Conservation (phyloP, 345 rosid species). For the Melaleuca alternifolia region DNA sequence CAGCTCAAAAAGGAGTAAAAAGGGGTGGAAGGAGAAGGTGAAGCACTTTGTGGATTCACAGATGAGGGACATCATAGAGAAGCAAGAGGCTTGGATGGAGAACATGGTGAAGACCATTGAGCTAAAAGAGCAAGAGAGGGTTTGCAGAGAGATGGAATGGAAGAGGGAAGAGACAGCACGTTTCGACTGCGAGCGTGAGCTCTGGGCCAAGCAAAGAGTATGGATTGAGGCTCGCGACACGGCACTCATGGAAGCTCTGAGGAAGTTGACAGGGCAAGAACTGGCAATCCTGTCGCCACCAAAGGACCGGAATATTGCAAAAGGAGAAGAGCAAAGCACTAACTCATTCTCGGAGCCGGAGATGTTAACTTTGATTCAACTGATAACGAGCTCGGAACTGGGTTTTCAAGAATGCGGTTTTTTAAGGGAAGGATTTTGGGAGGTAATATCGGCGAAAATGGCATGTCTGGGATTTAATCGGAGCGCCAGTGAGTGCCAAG, state of each 20-base stretch:
- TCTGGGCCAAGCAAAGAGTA: slow-evolving; percentile 44
- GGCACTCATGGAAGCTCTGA: slow-evolving; percentile 31
- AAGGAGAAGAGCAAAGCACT: background rate
- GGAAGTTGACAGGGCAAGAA: slow-evolving; percentile 10
- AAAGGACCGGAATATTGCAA: background rate
- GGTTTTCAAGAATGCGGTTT: slow-evolving; percentile 18
- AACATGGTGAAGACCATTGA: slow-evolving; percentile 41
- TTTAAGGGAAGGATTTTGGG: slow-evolving; percentile 25
- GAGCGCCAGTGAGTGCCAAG: slow-evolving; percentile 19
- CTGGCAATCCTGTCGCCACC: background rate
- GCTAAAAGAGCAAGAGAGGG: slow-evolving; percentile 38
- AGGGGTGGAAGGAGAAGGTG: slow-evolving; percentile 33
- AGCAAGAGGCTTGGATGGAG: slow-evolving; percentile 58
- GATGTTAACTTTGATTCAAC: slow-evolving; percentile 23
- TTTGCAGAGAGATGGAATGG: slow-evolving; percentile 39
- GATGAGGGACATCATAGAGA: slow-evolving; percentile 33
- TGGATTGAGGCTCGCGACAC: slow-evolving; percentile 46
- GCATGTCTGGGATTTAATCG: slow-evolving; percentile 23
- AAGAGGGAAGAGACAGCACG: slow-evolving; percentile 34
- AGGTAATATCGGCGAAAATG: slow-evolving; percentile 33
- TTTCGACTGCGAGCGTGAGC: slow-evolving; percentile 25
- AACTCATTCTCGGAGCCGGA: slow-evolving; percentile 18
- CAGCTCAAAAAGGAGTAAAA: slow-evolving; percentile 4
- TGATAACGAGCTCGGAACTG: slow-evolving; percentile 22
- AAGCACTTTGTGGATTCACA: slow-evolving; percentile 28